These are phyloP conservation scores for Epichloe amarillans DNA, from an alignment of 2,329 filamentous ascomycete species.

Conservation along the genomic window DNA sequence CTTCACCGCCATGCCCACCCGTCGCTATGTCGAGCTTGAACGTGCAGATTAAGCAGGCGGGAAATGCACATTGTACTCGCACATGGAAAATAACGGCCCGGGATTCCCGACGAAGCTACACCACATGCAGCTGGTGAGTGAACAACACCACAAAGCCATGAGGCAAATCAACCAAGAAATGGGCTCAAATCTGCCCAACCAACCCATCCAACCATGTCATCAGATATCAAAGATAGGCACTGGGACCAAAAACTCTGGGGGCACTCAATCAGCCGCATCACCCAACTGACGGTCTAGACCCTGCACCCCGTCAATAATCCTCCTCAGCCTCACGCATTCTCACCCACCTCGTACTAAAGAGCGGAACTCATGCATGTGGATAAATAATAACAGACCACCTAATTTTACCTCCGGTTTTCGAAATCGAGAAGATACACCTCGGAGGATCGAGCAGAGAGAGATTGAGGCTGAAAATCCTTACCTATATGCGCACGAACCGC, in stretches of 20 bases:
- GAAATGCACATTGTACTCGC: background rate
- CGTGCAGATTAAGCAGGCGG: background rate
- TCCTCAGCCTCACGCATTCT: conserved; percentile 5
- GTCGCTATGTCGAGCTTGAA: background rate
- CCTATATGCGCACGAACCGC: too few relatives aligned
- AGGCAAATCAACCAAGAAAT: background rate
- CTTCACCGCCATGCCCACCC: background rate
- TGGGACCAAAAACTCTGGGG: background rate
- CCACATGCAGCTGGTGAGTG: background rate
- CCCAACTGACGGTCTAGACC: background rate
- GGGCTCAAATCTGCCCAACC: background rate
- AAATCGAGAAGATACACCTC: background rate
- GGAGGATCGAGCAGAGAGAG: too few relatives aligned
- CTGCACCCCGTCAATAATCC: conserved; percentile 1
- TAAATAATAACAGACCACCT: background rate
- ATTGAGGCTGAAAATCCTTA: too few relatives aligned
- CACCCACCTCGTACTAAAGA: background rate
- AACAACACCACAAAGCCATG: background rate
- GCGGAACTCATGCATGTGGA: background rate
- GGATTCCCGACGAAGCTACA: background rate
- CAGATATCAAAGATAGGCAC: background rate
- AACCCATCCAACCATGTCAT: background rate
- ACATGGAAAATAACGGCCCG: background rate
- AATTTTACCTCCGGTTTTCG: background rate
- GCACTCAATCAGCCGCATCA: background rate